Conservation (phyloP, 129 eudicot species). For the Logfia minima region DNA sequence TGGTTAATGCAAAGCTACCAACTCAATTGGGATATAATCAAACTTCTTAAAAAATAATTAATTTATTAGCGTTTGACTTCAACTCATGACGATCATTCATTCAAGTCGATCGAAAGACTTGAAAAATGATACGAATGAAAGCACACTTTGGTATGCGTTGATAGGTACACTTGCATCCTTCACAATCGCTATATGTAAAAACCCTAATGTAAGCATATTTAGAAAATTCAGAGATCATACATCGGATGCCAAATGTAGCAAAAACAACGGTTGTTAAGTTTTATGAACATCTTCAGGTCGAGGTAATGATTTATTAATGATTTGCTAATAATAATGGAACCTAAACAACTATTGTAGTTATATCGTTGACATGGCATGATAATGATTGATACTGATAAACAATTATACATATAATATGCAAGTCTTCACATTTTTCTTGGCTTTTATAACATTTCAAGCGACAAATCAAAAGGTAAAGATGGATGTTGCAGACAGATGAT, state of each 20-base stretch:
- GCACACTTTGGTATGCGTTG: conserved; percentile 13
- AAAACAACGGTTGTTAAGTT: conserved; percentile 21
- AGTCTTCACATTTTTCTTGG: neutral
- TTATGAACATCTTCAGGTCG: conserved; percentile 13
- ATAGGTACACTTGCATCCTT: conserved; percentile 27
- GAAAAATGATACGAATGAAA: conserved; percentile 8
- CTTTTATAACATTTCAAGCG: conserved; percentile 14
- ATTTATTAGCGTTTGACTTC: conserved; percentile 24
- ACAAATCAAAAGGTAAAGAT: conserved; percentile 26
- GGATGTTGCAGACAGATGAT: neutral
- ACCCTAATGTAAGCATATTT: neutral
- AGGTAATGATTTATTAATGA: conserved; percentile 18
- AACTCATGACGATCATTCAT: conserved; percentile 8
- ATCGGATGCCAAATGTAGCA: conserved; percentile 29
- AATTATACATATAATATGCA: neutral
- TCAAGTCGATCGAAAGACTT: conserved; percentile 14
- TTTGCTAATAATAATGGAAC: conserved; percentile 35
- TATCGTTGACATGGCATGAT: conserved; percentile 39
- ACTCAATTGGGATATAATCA: conserved; percentile 27
- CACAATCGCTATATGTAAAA: conserved; percentile 18
- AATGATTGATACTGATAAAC: conserved; percentile 25
- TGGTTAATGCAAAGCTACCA: conserved; percentile 40
- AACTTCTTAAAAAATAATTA: neutral
- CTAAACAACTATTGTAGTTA: conserved; percentile 25
- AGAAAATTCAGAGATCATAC: conserved; percentile 9